A percentile compares a stretch with the other conserved stretches of the same genome.
Conservation (phyloP, 2,329 filamentous ascomycete species). For the Colletotrichum sublineola region DNA sequence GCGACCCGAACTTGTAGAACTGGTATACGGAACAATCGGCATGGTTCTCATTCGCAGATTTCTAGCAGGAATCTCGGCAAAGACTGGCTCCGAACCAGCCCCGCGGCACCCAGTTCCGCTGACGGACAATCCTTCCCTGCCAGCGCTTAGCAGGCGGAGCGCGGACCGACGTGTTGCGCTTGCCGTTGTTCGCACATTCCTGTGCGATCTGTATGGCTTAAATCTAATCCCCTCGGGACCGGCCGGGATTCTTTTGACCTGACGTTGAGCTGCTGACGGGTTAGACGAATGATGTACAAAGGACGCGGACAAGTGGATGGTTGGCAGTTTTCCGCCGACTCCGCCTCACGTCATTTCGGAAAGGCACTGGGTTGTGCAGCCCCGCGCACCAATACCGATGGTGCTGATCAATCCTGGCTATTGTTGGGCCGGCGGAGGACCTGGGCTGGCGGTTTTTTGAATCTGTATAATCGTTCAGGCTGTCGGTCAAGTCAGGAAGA, state of each 20-base stretch:
- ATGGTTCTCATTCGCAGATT: not conserved
- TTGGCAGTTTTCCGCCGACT: not conserved
- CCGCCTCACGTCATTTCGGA: slow-evolving; percentile 10
- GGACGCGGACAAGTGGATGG: not conserved
- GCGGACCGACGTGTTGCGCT: not conserved
- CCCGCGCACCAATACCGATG: not conserved
- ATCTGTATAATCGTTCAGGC: not conserved
- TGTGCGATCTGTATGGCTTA: not conserved
- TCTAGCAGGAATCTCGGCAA: not conserved
- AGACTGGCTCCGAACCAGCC: not conserved
- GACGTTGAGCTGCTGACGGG: not conserved
- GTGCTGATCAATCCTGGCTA: slow-evolving; percentile 11
- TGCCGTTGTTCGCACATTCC: not conserved
- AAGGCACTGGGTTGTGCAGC: not conserved
- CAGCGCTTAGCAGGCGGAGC: not conserved
- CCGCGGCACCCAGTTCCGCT: not conserved
- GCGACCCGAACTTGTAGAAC: too few relatives aligned
- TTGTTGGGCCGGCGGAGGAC: not conserved
- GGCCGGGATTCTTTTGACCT: not conserved
- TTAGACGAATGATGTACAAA: not conserved
- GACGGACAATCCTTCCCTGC: not conserved
- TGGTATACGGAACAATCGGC: not conserved
- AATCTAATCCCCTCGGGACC: not conserved
- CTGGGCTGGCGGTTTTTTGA: not conserved
- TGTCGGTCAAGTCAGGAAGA: not conserved